These are phyloP conservation scores for Penicillium turbatum DNA, from an alignment of 495 filamentous ascomycete species.

Conservation along the genomic window DNA sequence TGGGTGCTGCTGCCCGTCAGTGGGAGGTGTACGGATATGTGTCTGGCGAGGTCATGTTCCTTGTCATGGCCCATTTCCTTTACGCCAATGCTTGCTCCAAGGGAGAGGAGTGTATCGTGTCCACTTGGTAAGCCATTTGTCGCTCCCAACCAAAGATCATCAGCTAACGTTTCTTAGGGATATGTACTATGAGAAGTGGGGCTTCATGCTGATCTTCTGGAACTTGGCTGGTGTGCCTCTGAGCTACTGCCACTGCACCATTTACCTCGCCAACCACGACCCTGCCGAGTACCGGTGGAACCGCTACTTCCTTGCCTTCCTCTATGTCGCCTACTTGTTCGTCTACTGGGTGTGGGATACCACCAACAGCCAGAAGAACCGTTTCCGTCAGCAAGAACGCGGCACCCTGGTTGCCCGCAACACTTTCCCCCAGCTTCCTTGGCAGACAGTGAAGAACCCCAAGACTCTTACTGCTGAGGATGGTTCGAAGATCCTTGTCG, in stretches of 20 bases:
- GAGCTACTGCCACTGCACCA: slow-evolving; percentile 93
- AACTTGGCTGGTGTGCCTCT: slow-evolving; percentile 94
- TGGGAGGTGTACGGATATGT: slow-evolving; percentile 90
- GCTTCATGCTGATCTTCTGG: slow-evolving; percentile 99
- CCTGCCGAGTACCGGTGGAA: slow-evolving; percentile 81
- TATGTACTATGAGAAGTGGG: slow-evolving; percentile 99
- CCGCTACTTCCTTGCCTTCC: slow-evolving; percentile 55
- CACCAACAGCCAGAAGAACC: slow-evolving; percentile 91
- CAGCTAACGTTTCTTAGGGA: slow-evolving; percentile 50
- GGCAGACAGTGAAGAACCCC: slow-evolving; percentile 82
- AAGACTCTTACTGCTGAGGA: slow-evolving; percentile 73
- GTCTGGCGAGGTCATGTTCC: slow-evolving; percentile 79
- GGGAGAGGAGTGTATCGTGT: slow-evolving; percentile 90
- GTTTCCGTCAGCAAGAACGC: slow-evolving; percentile 76
- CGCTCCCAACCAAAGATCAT: background rate
- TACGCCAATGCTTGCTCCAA: slow-evolving; percentile 97
- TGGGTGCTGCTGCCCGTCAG: slow-evolving; percentile 77
- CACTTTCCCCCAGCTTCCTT: slow-evolving; percentile 90
- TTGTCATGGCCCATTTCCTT: slow-evolving; percentile 89
- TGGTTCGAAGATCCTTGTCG: slow-evolving; percentile 77
- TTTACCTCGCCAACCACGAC: slow-evolving; percentile 87
- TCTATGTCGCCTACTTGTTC: slow-evolving; percentile 73
- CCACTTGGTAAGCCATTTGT: slow-evolving; percentile 70
- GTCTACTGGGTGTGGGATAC: slow-evolving; percentile 93
- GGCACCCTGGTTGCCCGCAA: slow-evolving; percentile 69